phyloP scores from a whole-genome alignment of 2,329 filamentous ascomycete genomes.

The Ophiostoma ips region DNA sequence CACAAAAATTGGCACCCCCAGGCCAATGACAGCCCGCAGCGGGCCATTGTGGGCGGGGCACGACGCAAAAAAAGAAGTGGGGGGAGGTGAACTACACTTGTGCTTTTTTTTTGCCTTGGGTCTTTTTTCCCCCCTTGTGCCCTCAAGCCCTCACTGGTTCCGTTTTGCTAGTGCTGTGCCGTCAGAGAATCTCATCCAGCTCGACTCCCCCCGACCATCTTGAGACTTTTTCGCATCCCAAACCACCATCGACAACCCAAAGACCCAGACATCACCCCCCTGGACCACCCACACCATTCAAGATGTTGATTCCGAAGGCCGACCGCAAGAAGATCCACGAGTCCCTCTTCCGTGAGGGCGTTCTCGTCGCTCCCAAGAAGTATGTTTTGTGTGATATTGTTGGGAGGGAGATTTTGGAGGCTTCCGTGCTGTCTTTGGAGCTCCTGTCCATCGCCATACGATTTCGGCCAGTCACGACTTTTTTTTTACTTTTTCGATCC shows the following conservation, averaged over 20 bases:
- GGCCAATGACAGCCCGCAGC: not conserved
- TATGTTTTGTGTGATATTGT: conserved; percentile 10
- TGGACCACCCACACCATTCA: conserved; percentile 22
- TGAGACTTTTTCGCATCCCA: conserved; percentile 5
- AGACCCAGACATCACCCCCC: conserved; percentile 16
- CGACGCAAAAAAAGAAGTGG: not conserved
- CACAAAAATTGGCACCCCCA: conserved; percentile 7
- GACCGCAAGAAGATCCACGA: conserved; percentile 99
- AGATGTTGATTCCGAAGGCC: conserved; percentile 98
- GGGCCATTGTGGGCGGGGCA: not conserved
- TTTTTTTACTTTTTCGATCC: no score
- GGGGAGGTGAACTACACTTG: not conserved
- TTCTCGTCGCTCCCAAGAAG: conserved; percentile 97
- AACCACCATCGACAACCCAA: conserved; percentile 18
- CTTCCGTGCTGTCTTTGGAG: not conserved
- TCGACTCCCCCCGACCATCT: not conserved
- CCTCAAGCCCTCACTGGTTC: not conserved
- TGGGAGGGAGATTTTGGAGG: not conserved
- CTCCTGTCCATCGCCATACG: not conserved
- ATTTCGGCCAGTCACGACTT: not conserved
- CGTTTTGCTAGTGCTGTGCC: not conserved
- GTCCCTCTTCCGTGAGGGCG: conserved; percentile 80
- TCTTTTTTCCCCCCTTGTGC: not conserved
- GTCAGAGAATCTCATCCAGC: conserved; percentile 1
- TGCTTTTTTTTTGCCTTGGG: conserved; percentile 7